phyloP scores from a whole-genome alignment of 2,329 filamentous ascomycete genomes.

The Paraphaeosphaeria sporulosa region DNA sequence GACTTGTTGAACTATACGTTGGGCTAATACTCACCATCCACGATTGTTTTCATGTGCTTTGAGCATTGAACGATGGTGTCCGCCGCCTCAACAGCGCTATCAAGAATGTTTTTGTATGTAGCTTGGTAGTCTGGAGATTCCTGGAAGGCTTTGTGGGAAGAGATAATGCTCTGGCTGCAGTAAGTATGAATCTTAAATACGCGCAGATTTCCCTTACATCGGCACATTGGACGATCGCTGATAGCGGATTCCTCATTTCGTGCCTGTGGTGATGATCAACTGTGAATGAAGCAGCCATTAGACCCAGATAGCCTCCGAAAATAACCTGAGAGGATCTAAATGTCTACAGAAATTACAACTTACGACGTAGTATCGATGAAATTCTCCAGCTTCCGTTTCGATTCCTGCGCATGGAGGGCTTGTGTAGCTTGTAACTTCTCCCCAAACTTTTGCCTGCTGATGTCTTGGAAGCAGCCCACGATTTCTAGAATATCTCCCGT shows the following conservation, averaged over 20 bases:
- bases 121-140: background rate
- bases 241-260: constrained; percentile 55
- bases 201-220: constrained; percentile 46
- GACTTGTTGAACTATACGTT: background rate
- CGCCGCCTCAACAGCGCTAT: constrained; percentile 42
- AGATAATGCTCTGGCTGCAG: constrained; percentile 20
- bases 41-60: constrained; percentile 56
- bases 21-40: constrained; percentile 42
- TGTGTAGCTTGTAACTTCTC: constrained; percentile 28
- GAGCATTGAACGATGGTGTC: constrained; percentile 55
- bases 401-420: constrained; percentile 40
- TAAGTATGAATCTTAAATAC: constrained; percentile 13
- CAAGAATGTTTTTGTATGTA: constrained; percentile 13
- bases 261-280: constrained; percentile 20
- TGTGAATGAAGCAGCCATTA: no score
- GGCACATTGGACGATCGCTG: constrained; percentile 53
- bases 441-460: constrained; percentile 48
- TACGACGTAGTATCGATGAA: constrained; percentile 46
- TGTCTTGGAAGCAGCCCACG: constrained; percentile 48
- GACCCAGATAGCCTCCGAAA: background rate
- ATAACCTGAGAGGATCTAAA: background rate
- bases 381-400: constrained; percentile 17
- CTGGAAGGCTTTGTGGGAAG: constrained; percentile 16
- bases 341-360: background rate
- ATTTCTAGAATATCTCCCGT: constrained; percentile 38